A percentile compares a stretch with the other conserved stretches of the same genome.
Conservation (phyloP, 305 asterid species). For the Fraxinus latifolia region DNA sequence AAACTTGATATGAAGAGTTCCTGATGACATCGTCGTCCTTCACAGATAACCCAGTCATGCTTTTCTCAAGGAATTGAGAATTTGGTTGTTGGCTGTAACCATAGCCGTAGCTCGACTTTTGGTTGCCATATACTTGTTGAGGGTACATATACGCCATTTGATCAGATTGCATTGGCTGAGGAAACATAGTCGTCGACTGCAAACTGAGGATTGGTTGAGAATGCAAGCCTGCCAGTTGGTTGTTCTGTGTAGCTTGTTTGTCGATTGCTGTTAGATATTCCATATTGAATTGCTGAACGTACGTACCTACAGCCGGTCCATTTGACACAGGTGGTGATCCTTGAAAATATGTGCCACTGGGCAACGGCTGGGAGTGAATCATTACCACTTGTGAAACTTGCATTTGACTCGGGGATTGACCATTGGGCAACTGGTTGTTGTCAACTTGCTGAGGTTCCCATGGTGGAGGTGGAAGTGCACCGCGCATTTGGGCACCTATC, state of each 20-base stretch:
- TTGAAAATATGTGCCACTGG: conserved; percentile 39
- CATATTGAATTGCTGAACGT: conserved; percentile 47
- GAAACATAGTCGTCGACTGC: conserved; percentile 55
- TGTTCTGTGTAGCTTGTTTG: conserved; percentile 43
- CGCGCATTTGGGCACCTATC: conserved; percentile 51
- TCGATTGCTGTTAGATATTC: conserved; percentile 27
- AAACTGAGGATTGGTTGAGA: conserved; percentile 41
- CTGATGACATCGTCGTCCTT: conserved; percentile 59
- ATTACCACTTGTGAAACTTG: conserved; percentile 41
- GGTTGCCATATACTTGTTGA: conserved; percentile 70
- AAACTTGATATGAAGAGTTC: conserved; percentile 34
- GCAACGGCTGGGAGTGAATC: conserved; percentile 35
- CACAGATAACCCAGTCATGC: conserved; percentile 66
- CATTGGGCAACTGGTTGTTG: conserved; percentile 31
- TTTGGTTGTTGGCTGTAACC: conserved; percentile 57
- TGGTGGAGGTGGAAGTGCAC: conserved; percentile 88
- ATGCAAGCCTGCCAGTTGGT: conserved; percentile 44
- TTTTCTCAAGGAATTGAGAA: conserved; percentile 60
- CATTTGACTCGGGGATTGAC: conserved; percentile 41
- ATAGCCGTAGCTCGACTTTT: conserved; percentile 45
- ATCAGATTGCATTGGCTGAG: conserved; percentile 61
- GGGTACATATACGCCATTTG: conserved; percentile 79
- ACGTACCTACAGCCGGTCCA: conserved; percentile 38
- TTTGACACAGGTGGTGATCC: conserved; percentile 36
- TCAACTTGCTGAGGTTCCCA: conserved; percentile 77